Percentiles rank a stretch among this genome's conserved stretches.
Evolutionary conservation across 225 moss, liverwort and hornwort species (phyloP).

Genomic region (Asterella californica): DNA sequence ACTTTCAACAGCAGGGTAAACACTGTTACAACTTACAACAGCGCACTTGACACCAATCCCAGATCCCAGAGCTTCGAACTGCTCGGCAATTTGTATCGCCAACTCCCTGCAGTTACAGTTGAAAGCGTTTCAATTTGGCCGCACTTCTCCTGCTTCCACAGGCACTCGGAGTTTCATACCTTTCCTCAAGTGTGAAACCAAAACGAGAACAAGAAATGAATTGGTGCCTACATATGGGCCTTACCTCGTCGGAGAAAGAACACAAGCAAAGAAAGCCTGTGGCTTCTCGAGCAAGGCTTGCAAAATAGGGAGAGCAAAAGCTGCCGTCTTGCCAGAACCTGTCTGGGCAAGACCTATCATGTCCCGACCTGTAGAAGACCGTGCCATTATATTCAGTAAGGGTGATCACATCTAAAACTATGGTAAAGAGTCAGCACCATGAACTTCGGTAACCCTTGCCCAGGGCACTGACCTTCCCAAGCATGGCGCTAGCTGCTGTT

Average conservation of each 20-base stretch:
- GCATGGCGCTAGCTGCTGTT: no score
- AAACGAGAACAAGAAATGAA: neutral
- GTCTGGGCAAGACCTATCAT: conserved; percentile 93
- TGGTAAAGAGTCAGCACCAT: neutral
- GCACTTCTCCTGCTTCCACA: neutral
- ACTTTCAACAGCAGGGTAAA: neutral
- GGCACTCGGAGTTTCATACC: no score
- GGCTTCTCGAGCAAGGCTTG: conserved; percentile 81
- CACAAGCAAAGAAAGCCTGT: conserved; percentile 81
- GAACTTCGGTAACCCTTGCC: no score
- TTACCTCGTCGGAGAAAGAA: conserved; percentile 74
- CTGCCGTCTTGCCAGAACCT: conserved; percentile 89
- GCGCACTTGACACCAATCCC: conserved; percentile 88
- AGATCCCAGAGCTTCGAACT: conserved; percentile 94
- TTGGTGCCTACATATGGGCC: neutral
- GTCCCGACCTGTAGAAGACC: conserved; percentile 47
- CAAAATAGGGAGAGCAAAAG: conserved; percentile 84
- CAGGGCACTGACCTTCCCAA: no score
- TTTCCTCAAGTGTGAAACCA: no score
- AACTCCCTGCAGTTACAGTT: conserved; percentile 49
- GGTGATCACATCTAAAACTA: no score
- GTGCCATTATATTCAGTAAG: neutral
- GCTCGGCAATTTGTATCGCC: conserved; percentile 93
- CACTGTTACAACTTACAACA: conserved; percentile 36
- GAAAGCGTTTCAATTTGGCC: neutral